These are phyloP conservation scores for Aspergillus sp. DNA, from an alignment of 2,329 filamentous ascomycete genomes.

Conservation along the genomic window DNA sequence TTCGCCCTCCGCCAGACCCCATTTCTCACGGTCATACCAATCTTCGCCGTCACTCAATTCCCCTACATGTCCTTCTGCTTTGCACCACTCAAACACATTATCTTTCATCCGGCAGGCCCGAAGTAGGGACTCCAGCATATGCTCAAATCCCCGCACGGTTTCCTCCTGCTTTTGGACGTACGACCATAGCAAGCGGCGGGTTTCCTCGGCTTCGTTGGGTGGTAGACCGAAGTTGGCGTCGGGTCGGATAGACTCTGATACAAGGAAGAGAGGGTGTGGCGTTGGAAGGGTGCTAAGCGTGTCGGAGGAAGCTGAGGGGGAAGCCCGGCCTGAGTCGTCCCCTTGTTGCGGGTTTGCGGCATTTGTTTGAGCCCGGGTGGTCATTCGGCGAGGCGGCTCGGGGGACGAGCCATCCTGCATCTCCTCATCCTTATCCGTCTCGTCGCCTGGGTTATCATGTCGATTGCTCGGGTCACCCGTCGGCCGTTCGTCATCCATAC, in stretches of 20 bases:
- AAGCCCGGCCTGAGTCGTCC: constrained; percentile 20
- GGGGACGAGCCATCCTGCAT: constrained; percentile 36
- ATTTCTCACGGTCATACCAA: constrained; percentile 63
- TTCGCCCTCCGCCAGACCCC: constrained; percentile 53
- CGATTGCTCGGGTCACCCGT: constrained; percentile 1
- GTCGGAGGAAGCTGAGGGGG: constrained; percentile 27
- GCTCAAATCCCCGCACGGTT: constrained; percentile 55
- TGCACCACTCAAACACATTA: constrained; percentile 59
- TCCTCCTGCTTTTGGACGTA: constrained; percentile 67
- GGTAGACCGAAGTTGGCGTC: constrained; percentile 58
- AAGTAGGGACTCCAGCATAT: constrained; percentile 55
- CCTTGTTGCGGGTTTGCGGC: constrained; percentile 28
- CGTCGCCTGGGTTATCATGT: constrained; percentile 19
- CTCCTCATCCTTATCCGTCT: constrained; percentile 28
- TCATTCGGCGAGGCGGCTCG: constrained; percentile 45
- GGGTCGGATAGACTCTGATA: constrained; percentile 49
- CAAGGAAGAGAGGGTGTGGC: constrained; percentile 57
- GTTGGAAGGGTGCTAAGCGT: constrained; percentile 32
- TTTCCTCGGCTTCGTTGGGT: constrained; percentile 59
- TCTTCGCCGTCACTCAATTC: constrained; percentile 68
- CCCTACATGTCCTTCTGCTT: constrained; percentile 61
- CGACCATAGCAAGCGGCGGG: constrained; percentile 57
- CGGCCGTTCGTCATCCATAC: constrained; percentile 11
- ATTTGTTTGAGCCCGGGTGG: constrained; percentile 44
- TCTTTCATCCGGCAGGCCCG: constrained; percentile 59